Evolutionary conservation across 176 grass and related monocot genomes (phyloP).

Genomic region (Oryza nivara): DNA sequence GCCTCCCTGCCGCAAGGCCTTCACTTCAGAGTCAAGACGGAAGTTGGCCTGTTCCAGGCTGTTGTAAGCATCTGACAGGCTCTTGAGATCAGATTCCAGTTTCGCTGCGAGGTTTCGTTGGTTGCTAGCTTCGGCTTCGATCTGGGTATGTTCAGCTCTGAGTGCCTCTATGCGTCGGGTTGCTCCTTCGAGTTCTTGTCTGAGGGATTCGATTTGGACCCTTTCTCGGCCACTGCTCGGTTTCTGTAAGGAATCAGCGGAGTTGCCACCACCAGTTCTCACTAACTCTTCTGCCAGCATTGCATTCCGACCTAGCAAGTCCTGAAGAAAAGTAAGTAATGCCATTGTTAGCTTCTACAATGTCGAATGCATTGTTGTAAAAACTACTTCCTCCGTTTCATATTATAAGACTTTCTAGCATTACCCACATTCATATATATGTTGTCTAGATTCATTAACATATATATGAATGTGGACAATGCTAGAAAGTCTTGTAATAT

Average conservation of each 20-base stretch:
- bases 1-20: slow-evolving; percentile 65
- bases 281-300: slow-evolving; percentile 93
- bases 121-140: slow-evolving; percentile 70
- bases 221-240: slow-evolving; percentile 69
- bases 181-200: slow-evolving; percentile 79
- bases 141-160: slow-evolving; percentile 69
- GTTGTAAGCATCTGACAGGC: slow-evolving; percentile 93
- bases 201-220: slow-evolving; percentile 77
- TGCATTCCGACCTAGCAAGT: slow-evolving; percentile 79
- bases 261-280: slow-evolving; percentile 53
- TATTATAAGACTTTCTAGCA: too few species aligned
- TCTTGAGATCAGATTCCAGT: slow-evolving; percentile 93
- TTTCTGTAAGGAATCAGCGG: slow-evolving; percentile 61
- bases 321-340: slow-evolving; percentile 60
- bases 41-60: slow-evolving; percentile 86
- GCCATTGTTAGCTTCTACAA: slow-evolving; percentile 29
- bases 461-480: too few species aligned
- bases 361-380: slow-evolving; percentile 24
- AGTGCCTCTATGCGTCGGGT: slow-evolving; percentile 63
- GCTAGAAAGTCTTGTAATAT: too few species aligned
- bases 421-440: too few species aligned
- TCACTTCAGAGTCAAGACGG: slow-evolving; percentile 68
- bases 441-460: too few species aligned
- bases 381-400: neutral
- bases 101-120: slow-evolving; percentile 76